Evolutionary conservation across 192 early-diverging fungal genomes (phyloP), one percentile per base, ranked within the genome.

Genomic region (Ambispora gerdemannii): DNA sequence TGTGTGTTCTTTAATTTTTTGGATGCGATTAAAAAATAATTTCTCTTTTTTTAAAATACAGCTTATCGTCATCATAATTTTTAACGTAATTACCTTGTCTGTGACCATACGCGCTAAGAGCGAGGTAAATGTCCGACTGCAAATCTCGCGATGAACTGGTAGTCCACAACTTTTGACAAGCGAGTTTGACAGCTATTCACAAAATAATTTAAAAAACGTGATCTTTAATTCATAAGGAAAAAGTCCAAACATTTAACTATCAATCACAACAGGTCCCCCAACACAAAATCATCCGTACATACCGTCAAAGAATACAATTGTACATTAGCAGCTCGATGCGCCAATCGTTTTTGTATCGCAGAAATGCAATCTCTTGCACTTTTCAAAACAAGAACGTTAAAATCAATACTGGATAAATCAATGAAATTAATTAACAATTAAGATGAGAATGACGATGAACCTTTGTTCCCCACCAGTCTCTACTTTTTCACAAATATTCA

Each of bases 161-260:
- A 87, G 76, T 15, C 88, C 87, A 76, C 95, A 95, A 84, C 95
- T 98, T 78, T 95, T 93, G 65, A 96, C 86, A 49, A 99, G 76
- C 1, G 94, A 84, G 71, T 99, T 93, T 30, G 92, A 83, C 20
- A 99, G 80, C 82, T 86, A 79, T 22, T 83, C 67, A 35, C 79
- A 38, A 70, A 35, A 31, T 31, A 34, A 31, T 1, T 35, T 36
- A 20, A 47, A 58, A 20, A 31, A 22, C 19, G 28, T 20, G 32
- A 49, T 27, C 61, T 63, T 10, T 15, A 34, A 55, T 49, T 55
- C 10, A 31, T 70, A 83, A 38, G 81, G 59, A 7, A 81, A 63
- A 24, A 77, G 70, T 72, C 77, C 28, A 28, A 61, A 67, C 24
- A 30, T 63, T 27, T 27, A 22, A 6, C 11, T 22, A 20, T 32